These are phyloP conservation scores for Angomonas desouzai DNA, from an alignment of 208 protist species.

Conservation along the genomic window DNA sequence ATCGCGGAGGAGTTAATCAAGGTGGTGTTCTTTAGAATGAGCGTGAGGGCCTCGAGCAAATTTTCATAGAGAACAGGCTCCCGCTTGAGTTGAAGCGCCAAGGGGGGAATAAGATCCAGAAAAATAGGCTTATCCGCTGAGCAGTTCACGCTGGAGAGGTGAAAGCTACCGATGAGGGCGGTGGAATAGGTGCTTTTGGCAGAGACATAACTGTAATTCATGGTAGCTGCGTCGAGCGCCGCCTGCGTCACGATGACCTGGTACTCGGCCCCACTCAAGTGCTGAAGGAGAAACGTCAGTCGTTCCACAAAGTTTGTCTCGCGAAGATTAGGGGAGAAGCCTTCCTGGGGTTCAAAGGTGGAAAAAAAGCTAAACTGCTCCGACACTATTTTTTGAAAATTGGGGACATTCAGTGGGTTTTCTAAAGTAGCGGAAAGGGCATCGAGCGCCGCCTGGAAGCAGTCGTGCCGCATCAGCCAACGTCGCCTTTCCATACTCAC, in stretches of 20 bases:
- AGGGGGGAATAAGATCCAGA: slow-evolving; percentile 61
- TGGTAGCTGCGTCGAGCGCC: slow-evolving; percentile 57
- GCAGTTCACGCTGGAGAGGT: slow-evolving; percentile 37
- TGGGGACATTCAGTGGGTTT: slow-evolving; percentile 23
- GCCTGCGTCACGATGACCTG: slow-evolving; percentile 63
- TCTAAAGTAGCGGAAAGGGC: slow-evolving; percentile 34
- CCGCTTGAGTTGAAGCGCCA: slow-evolving; percentile 35
- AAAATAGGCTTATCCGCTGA: slow-evolving; percentile 73
- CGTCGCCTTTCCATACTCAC: slow-evolving; percentile 36
- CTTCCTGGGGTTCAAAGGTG: slow-evolving; percentile 56
- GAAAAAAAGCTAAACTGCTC: slow-evolving; percentile 71
- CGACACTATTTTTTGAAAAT: slow-evolving; percentile 51
- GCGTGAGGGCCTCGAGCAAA: slow-evolving; percentile 42
- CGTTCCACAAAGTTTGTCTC: slow-evolving; percentile 44
- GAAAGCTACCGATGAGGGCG: slow-evolving; percentile 42
- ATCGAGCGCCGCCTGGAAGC: slow-evolving; percentile 51
- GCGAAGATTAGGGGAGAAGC: slow-evolving; percentile 37
- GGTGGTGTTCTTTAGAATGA: slow-evolving; percentile 52
- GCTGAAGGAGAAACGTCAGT: slow-evolving; percentile 32
- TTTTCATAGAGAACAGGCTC: slow-evolving; percentile 16
- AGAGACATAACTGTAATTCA: slow-evolving; percentile 30
- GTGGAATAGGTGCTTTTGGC: slow-evolving; percentile 13
- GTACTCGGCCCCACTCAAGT: slow-evolving; percentile 48
- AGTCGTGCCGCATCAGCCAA: slow-evolving; percentile 56
- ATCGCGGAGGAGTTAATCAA: slow-evolving; percentile 50